These are phyloP conservation scores for Millerago galiae DNA, from an alignment of 805 yeast genomes.

Conservation along the genomic window DNA sequence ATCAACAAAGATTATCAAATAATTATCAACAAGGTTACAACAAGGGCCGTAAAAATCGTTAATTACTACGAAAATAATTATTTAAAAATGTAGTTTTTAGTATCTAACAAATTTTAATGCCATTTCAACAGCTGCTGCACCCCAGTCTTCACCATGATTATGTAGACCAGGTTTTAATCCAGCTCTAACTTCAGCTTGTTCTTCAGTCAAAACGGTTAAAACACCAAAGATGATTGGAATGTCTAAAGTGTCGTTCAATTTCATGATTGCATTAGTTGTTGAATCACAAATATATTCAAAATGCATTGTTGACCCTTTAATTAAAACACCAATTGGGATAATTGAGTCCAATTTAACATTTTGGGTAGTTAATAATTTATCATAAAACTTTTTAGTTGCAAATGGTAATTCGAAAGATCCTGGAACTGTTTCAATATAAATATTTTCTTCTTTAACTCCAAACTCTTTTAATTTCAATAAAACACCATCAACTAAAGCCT, in stretches of 20 bases:
- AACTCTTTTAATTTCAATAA: conserved; percentile 47
- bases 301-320: conserved; percentile 97
- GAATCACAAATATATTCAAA: conserved; percentile 95
- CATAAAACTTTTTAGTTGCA: conserved; percentile 53
- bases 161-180: conserved; percentile 80
- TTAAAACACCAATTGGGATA: conserved; percentile 89
- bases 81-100: not conserved
- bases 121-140: conserved; percentile 98
- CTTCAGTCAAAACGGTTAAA: conserved; percentile 87
- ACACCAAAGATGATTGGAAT: conserved; percentile 91
- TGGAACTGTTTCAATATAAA: conserved; percentile 80
- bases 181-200: conserved; percentile 90
- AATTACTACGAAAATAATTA: not conserved
- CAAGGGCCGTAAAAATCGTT: conserved; percentile 3
- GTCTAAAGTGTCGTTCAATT: conserved; percentile 58
- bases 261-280: conserved; percentile 80
- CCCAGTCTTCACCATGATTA: conserved; percentile 99
- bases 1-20: conserved; percentile 8
- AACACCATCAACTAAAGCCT: conserved; percentile 76
- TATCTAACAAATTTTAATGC: conserved; percentile 35
- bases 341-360: conserved; percentile 68
- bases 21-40: not conserved
- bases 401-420: conserved; percentile 93
- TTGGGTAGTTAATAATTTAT: conserved; percentile 31
- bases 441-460: conserved; percentile 73